A percentile compares a stretch with the other conserved stretches of the same genome.
Evolutionary conservation across 2,329 filamentous ascomycete genomes (phyloP).

Genomic region (Mariannaea elegans): DNA sequence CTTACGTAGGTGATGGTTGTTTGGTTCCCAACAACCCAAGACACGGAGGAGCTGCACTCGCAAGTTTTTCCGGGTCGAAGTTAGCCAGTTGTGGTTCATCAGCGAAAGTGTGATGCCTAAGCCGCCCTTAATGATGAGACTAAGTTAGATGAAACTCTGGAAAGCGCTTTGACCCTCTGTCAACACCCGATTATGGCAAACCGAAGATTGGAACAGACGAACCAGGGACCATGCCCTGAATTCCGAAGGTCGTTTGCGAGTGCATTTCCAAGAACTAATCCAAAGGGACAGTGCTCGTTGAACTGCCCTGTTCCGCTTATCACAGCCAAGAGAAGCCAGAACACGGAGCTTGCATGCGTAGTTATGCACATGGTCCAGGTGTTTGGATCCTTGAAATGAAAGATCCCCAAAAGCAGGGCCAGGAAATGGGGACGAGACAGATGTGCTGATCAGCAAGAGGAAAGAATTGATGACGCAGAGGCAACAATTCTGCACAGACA

Average conservation of each 20-base stretch:
- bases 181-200: slow-evolving; percentile 17
- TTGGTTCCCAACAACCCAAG: no score
- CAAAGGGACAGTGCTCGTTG: slow-evolving; percentile 9
- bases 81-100: slow-evolving; percentile 2
- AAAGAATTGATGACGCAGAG: slow-evolving; percentile 10
- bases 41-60: neutral
- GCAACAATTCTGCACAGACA: slow-evolving; percentile 20
- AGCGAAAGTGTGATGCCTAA: slow-evolving; percentile 18
- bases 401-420: slow-evolving; percentile 2
- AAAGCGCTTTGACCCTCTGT: slow-evolving; percentile 34
- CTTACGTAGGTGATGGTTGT: no score
- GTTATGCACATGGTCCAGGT: slow-evolving; percentile 24
- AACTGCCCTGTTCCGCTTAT: neutral
- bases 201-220: slow-evolving; percentile 16
- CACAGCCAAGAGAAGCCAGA: neutral
- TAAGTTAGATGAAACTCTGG: slow-evolving; percentile 39
- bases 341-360: slow-evolving; percentile 3
- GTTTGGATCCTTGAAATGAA: neutral
- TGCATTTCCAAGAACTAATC: slow-evolving; percentile 1
- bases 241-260: slow-evolving; percentile 4
- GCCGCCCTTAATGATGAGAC: slow-evolving; percentile 26
- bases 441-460: neutral
- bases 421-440: no score
- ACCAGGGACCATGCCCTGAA: neutral
- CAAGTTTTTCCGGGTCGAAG: neutral